Percentiles rank a stretch among this genome's conserved stretches.
These are phyloP conservation scores for Amylostereum areolatum DNA, from an alignment of 1,284 basidiomycete genomes.

Conservation along the genomic window DNA sequence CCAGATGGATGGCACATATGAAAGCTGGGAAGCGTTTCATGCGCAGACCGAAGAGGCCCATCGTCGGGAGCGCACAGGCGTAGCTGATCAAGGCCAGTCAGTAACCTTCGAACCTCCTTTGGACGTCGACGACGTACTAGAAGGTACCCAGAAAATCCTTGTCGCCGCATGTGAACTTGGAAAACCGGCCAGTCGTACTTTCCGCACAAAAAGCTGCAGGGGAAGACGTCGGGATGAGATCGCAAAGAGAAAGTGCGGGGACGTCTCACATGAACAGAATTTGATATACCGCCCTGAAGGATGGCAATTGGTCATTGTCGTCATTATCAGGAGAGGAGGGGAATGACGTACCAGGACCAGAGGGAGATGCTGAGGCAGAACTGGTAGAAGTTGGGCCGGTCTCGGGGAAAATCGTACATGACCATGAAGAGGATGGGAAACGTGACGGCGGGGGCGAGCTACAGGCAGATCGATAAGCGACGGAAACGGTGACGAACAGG, in stretches of 20 bases:
- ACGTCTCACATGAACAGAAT: conserved; percentile 49
- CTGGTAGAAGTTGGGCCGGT: conserved; percentile 57
- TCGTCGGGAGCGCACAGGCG: conserved; percentile 61
- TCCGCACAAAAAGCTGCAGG: conserved; percentile 47
- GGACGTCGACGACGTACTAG: conserved; percentile 46
- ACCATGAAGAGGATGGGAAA: conserved; percentile 47
- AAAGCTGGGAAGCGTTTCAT: conserved; percentile 64
- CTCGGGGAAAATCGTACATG: conserved; percentile 63
- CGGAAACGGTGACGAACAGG: neutral
- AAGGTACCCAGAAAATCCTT: conserved; percentile 61
- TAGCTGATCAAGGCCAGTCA: conserved; percentile 23
- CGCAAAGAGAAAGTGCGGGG: neutral
- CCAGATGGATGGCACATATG: conserved; percentile 50
- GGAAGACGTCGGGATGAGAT: conserved; percentile 1
- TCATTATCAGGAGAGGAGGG: conserved; percentile 1
- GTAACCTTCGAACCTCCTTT: neutral
- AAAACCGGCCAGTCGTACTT: conserved; percentile 34
- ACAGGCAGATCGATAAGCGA: conserved; percentile 16
- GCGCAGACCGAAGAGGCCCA: conserved; percentile 74
- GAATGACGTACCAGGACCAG: conserved; percentile 48
- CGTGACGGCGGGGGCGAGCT: conserved; percentile 35
- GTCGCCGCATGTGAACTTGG: conserved; percentile 30
- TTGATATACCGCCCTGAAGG: conserved; percentile 31
- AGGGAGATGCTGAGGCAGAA: conserved; percentile 42
- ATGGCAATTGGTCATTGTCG: neutral